Base-by-base conservation (phyloP, 768 basidiomycete genomes). In the Kwoniella sp. region DNA sequence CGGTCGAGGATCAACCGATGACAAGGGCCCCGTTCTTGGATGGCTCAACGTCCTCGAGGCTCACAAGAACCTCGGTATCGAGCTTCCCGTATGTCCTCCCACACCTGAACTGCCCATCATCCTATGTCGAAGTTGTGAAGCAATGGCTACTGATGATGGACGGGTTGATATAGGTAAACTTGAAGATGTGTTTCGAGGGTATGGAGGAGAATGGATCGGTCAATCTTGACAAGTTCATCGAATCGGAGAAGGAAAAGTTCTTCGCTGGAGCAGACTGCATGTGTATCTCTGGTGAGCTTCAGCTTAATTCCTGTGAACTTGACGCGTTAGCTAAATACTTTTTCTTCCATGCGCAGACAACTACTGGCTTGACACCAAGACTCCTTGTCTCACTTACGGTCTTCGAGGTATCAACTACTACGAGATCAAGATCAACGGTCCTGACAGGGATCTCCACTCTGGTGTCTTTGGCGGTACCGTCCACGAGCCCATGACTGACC, bases 121-220 rank as follows among this genome's bases (percentile, higher is more conserved):
- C 3, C 19, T 33, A 37, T n/a, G 40, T 24, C 17, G 48, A 10
- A 22, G 48, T 8, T 24, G 48, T 49, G 24, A 12, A 47, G 6
- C 7, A 47, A 47, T 19, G 55, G 40, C 4, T 27, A 50, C 24
- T 36, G 22, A 36, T 26, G 21, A 59, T 48, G n/a, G 15, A 33
- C 33, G 12, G 17, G 13, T 2, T 5, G 0, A 30, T 46, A 6
- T 50, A 79, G 76, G 78, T 97, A 26, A 96, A 97, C 77, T 80
- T 97, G 59, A 86, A 87, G 68, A 88, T 90, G 83, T 91, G 90
- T 83, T 93, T 98, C 71, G 95, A 98, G 79, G 94, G 83, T 53
- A 98, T 96, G 94, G 95, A 98, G 79, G 95, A 98, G 82, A 88
- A 85, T 65, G 94, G 93, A 5, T 90, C 89, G 46, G 90, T 91